These are phyloP conservation scores for Primulina huaijiensis DNA, from an alignment of 257 asterid genomes.

Conservation along the genomic window DNA sequence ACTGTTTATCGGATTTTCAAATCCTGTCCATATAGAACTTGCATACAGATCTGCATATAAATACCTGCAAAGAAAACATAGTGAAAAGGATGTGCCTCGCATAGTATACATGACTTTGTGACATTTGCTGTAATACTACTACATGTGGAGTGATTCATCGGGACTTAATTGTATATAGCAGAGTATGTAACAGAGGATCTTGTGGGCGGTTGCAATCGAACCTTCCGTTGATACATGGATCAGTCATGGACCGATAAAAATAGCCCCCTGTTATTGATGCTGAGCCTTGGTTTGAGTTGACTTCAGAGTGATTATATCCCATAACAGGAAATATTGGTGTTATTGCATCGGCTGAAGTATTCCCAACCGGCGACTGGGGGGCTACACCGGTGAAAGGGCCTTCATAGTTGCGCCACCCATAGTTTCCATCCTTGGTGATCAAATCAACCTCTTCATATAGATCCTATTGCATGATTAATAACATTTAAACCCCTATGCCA, in stretches of 20 bases:
- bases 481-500: neutral
- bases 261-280: constrained; percentile 92
- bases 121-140: too few species aligned
- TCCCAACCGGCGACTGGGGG: constrained; percentile 40
- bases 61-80: constrained; percentile 46
- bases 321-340: constrained; percentile 69
- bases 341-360: constrained; percentile 42
- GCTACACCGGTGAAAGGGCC: constrained; percentile 45
- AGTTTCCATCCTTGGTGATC: constrained; percentile 75
- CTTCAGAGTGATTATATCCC: constrained; percentile 82
- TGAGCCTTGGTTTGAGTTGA: constrained; percentile 62
- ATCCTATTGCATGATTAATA: constrained; percentile 44
- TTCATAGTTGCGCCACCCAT: constrained; percentile 82
- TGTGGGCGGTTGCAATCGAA: constrained; percentile 14
- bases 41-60: constrained; percentile 76
- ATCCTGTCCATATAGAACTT: constrained; percentile 66
- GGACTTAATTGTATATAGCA: too few species aligned
- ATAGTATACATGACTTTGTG: neutral
- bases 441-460: constrained; percentile 73
- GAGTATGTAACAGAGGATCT: neutral
- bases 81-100: neutral
- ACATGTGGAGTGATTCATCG: neutral
- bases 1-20: constrained; percentile 59
- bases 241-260: constrained; percentile 59
- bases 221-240: constrained; percentile 85